phyloP scores from a whole-genome alignment of 495 filamentous ascomycete genomes.

The Penicillium steckii region DNA sequence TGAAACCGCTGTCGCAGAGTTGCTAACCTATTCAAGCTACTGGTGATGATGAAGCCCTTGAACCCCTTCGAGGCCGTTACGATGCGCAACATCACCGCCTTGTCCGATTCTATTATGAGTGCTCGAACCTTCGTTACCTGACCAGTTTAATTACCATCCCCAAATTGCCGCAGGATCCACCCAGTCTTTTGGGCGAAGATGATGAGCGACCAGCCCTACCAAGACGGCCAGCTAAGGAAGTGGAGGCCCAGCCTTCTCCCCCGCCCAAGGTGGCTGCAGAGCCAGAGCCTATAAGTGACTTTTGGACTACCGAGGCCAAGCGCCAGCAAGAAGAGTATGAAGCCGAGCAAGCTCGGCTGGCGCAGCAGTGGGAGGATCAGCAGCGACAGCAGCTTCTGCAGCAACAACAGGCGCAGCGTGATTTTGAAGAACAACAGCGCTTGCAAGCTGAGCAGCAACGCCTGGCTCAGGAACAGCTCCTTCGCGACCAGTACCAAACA shows the following conservation, averaged over 20 bases:
- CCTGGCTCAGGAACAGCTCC: conserved; percentile 83
- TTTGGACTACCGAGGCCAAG: conserved; percentile 91
- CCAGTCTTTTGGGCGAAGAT: conserved; percentile 80
- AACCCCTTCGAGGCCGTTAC: conserved; percentile 82
- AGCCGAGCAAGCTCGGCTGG: conserved; percentile 83
- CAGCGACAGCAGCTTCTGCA: conserved; percentile 80
- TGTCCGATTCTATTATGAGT: conserved; percentile 98
- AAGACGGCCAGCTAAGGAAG: conserved; percentile 67
- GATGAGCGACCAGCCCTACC: conserved; percentile 83
- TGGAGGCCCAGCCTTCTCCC: conserved; percentile 58
- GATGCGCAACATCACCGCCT: conserved; percentile 94
- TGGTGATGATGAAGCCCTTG: conserved; percentile 92
- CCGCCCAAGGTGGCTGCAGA: conserved; percentile 68
- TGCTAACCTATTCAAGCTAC: conserved; percentile 56
- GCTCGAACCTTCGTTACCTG: conserved; percentile 93
- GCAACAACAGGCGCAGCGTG: conserved; percentile 77
- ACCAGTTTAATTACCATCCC: conserved; percentile 95
- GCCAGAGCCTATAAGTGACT: conserved; percentile 93
- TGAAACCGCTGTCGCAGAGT: too few relatives aligned
- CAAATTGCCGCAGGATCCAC: conserved; percentile 91
- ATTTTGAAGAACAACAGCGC: conserved; percentile 94
- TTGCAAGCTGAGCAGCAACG: conserved; percentile 84
- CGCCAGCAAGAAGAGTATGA: conserved; percentile 92
- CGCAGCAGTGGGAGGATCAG: conserved; percentile 72
- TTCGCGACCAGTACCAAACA: conserved; percentile 81